These are phyloP conservation scores for Flaveria floridana DNA, from an alignment of 140 eudicot species.

Conservation along the genomic window DNA sequence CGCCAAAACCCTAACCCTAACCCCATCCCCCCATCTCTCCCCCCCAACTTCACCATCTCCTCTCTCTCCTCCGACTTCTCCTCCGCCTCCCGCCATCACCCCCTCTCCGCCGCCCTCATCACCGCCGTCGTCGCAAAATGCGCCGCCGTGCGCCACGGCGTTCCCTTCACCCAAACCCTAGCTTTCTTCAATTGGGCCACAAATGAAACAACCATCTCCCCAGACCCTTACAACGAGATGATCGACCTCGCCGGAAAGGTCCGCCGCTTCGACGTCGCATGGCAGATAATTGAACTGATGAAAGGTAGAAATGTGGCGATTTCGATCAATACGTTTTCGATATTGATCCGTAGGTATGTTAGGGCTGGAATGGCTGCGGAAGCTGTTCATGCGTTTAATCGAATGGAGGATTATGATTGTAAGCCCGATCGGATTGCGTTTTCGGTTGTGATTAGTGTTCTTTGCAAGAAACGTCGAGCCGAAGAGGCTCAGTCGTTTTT, in stretches of 20 bases:
- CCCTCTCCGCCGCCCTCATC: slow-evolving; percentile 48
- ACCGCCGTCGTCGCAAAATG: slow-evolving; percentile 50
- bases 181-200: slow-evolving; percentile 88
- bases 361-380: slow-evolving; percentile 75
- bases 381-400: slow-evolving; percentile 64
- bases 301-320: slow-evolving; percentile 37
- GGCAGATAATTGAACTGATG: slow-evolving; percentile 69
- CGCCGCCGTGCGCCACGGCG: slow-evolving; percentile 69
- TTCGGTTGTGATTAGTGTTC: slow-evolving; percentile 49
- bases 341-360: slow-evolving; percentile 67
- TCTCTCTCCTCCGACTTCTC: slow-evolving; percentile 65
- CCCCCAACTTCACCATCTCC: slow-evolving; percentile 54
- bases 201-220: background rate
- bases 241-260: slow-evolving; percentile 78
- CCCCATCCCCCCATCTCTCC: slow-evolving; percentile 41
- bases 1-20: slow-evolving; percentile 68
- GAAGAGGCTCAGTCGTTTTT: slow-evolving; percentile 76
- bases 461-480: slow-evolving; percentile 69
- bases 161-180: slow-evolving; percentile 68
- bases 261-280: slow-evolving; percentile 61
- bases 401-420: slow-evolving; percentile 73
- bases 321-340: slow-evolving; percentile 42
- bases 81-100: slow-evolving; percentile 31
- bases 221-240: slow-evolving; percentile 57
- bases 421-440: slow-evolving; percentile 55